Evolutionary conservation across 2,329 filamentous ascomycete species (phyloP), one percentile per base, ranked within the genome.

Genomic region (Trichoderma asperellum): DNA sequence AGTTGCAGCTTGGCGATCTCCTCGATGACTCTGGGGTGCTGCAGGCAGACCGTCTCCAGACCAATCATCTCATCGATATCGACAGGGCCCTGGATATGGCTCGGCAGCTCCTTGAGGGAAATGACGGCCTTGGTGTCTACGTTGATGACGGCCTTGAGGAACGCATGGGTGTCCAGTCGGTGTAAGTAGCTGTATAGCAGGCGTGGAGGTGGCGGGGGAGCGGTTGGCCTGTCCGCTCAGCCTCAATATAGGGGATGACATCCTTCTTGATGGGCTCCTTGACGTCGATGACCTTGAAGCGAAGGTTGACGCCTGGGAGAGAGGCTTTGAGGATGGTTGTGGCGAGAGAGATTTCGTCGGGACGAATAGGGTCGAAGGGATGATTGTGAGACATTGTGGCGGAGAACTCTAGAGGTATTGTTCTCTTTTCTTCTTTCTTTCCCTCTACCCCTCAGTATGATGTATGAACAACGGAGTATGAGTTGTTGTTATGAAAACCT

Each of bases 211-310:
- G 83, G 80, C 52, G 79, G 79, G 80, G 80, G 11, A 84, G 78
- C 8, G 84, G 75, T 29, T 78, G 76, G 5, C 85, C 84, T 21
- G 80, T 81, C 71, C 89, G 85, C 76, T 91, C 89, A 5, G 87
- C 87, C 60, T 88, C 86, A 27, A 91, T 81, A 74, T 89, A 91
- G 2, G 83, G 83, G 6, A 89, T 75, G 7, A 90, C 82, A 53
- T 87, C 82, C 52, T 80, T 80, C 78, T 90, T 91, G 34, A 83
- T 80, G 2, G 89, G 89, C 72, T 92, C 89, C 56, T 89, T 81
- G 10, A 91, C 81, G 59, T 86, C 89, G 49, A 92, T 86, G 63
- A 85, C 83, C 74, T 92, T 91, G 82, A 81, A 82, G 71, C 76
- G 79, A 24, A 82, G 70, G 8, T 72, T 60, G 5, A 70, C 67